Base-by-base conservation (phyloP, 2,329 filamentous ascomycete genomes). In the Elsinoe fawcettii region DNA sequence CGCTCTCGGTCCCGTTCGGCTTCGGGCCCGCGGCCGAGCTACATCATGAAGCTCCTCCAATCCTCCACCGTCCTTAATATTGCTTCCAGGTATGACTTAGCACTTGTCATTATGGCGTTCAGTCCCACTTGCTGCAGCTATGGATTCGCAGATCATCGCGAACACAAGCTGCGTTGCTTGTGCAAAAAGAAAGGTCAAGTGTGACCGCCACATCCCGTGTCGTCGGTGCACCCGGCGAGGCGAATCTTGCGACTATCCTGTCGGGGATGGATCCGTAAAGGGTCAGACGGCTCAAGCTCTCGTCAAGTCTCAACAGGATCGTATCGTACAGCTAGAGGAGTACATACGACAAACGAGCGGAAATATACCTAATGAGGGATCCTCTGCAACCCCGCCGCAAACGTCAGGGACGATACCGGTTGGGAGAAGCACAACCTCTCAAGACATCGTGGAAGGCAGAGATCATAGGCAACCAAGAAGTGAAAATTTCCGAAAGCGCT, bases 91-190 rank as follows among this genome's bases (percentile, higher is more conserved):
- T 30, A 37, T 37, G 34, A 37, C 3, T 37, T 37, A n/a, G 9
- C 14, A n/a, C 34, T 37, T n/a, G 34, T 36, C 46, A 51, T 32
- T 23, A 36, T 51, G 30, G 25, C 23, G n/a, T 32, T 18, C 23
- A 2, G 3, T 44, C 22, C 11, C 5, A 23, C 11, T 11, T 3
- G 5, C 25, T 3, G 3, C 9, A 51, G 9, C 11, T 4, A 51
- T 51, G 46, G 46, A 51, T 7, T 32, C 46, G 46, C 23, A 7
- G 23, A 4, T 23, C 8, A 9, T 36, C 14, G 46, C 46, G 18
- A 51, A 51, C 18, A 54, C 49, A 25, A 54, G 49, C 36, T 54
- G 49, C 18, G 20, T 54, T 54, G 9, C 30, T 36, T 54, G 49
- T n/a, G 22, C 32, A 12, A 54, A 54, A 23, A 11, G 27, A 7